These are phyloP conservation scores for Phytopythium cucurbitacearum DNA, from an alignment of 352 stramenopile species.

Conservation along the genomic window DNA sequence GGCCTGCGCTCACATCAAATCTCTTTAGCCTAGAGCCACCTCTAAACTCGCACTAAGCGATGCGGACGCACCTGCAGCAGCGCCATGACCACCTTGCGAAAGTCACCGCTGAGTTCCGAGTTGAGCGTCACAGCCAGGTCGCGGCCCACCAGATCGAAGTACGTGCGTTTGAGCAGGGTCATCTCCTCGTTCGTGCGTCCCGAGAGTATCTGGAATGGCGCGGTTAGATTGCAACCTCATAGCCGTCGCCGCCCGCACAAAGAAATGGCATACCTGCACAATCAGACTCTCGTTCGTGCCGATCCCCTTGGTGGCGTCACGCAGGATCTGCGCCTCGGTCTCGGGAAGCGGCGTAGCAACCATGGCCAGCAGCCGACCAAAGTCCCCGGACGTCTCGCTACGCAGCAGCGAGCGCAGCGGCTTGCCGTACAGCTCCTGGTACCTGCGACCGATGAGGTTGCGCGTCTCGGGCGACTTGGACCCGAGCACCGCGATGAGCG, in stretches of 20 bases:
- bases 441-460: conserved; percentile 63
- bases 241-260: not conserved
- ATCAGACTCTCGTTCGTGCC: conserved; percentile 69
- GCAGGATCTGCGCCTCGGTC: conserved; percentile 64
- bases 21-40: not conserved
- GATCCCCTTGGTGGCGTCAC: conserved; percentile 65
- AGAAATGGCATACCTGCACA: conserved; percentile 20
- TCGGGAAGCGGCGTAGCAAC: conserved; percentile 68
- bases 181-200: conserved; percentile 79
- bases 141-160: conserved; percentile 62
- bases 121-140: conserved; percentile 62
- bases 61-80: conserved; percentile 29
- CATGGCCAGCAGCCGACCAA: conserved; percentile 62
- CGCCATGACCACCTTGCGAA: conserved; percentile 73
- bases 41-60: not conserved
- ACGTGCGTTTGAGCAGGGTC: conserved; percentile 75
- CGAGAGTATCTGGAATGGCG: conserved; percentile 33
- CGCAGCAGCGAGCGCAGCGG: conserved; percentile 49
- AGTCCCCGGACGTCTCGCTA: conserved; percentile 75
- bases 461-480: conserved; percentile 64
- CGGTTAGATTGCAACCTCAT: not conserved
- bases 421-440: conserved; percentile 64
- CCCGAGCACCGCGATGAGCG: conserved; percentile 61
- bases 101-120: conserved; percentile 70
- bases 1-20: conserved; percentile 13